Percentiles rank a stretch among this genome's conserved stretches.
These are phyloP conservation scores for Suillus tomentosus DNA, from an alignment of 768 basidiomycete genomes.

Conservation along the genomic window DNA sequence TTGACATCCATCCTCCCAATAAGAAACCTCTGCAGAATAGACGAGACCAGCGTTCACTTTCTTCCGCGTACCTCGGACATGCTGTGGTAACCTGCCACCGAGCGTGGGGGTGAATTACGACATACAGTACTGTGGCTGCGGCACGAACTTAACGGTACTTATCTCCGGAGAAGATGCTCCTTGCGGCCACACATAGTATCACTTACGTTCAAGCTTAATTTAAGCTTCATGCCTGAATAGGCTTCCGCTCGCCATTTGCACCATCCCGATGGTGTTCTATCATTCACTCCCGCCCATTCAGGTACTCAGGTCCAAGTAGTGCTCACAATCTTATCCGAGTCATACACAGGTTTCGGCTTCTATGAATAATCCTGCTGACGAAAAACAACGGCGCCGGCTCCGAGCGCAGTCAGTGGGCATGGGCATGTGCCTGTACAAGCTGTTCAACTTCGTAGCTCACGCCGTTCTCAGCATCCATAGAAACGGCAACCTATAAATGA, in stretches of 20 bases:
- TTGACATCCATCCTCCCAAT: too few species aligned
- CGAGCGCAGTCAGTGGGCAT: too few species aligned
- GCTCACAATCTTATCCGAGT: neutral
- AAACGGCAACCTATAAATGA: neutral
- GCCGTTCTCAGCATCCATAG: neutral
- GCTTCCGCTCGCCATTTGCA: neutral
- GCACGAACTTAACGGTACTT: neutral
- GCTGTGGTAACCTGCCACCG: too few species aligned
- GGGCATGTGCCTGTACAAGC: neutral
- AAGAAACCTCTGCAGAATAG: too few species aligned
- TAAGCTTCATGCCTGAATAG: neutral
- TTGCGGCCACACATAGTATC: too few species aligned
- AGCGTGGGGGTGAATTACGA: neutral
- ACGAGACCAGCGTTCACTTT: too few species aligned
- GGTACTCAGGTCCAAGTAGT: neutral
- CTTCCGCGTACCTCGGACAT: neutral
- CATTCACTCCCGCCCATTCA: neutral
- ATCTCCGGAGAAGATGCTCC: neutral
- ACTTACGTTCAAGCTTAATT: too few species aligned
- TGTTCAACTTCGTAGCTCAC: neutral
- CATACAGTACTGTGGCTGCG: too few species aligned
- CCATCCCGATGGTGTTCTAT: too few species aligned
- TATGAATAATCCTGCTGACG: neutral
- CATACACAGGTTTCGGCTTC: neutral
- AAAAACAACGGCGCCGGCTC: too few species aligned